Conservation (phyloP, 192 early-diverging fungal species). For the Coemansia sp. region DNA sequence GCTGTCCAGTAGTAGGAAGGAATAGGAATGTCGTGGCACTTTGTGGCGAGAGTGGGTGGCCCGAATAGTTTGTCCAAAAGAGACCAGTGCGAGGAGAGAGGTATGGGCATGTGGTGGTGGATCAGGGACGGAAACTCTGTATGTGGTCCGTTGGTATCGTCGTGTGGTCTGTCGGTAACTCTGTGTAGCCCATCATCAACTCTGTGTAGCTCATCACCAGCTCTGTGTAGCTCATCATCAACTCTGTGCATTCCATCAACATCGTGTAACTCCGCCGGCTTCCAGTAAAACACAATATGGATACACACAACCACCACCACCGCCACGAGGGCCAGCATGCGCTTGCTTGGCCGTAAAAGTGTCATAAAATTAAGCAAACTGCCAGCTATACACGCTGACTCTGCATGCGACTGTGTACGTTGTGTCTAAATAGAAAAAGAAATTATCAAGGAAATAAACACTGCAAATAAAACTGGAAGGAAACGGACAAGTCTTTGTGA, state of each 20-base stretch:
- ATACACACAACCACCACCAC: neutral
- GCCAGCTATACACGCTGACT: neutral
- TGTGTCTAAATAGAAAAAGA: no score
- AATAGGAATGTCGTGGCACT: slow-evolving; percentile 15
- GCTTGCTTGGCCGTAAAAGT: neutral
- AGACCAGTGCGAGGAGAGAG: neutral
- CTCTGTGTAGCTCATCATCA: neutral
- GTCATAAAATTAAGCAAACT: neutral
- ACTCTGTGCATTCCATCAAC: neutral
- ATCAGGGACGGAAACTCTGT: neutral
- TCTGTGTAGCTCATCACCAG: neutral
- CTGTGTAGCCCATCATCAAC: neutral
- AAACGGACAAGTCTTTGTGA: no score
- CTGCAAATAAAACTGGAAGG: no score
- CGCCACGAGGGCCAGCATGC: neutral
- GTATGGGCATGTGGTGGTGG: neutral
- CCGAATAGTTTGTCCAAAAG: slow-evolving; percentile 1
- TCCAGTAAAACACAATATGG: neutral
- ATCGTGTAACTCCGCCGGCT: neutral
- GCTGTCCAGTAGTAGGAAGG: slow-evolving; percentile 5
- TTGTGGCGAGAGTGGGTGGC: neutral
- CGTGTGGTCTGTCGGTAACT: neutral
- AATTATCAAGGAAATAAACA: no score
- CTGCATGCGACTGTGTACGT: no score
- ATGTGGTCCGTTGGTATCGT: neutral